phyloP scores from a whole-genome alignment of 257 asterid species.

The Leptodermis oblonga region DNA sequence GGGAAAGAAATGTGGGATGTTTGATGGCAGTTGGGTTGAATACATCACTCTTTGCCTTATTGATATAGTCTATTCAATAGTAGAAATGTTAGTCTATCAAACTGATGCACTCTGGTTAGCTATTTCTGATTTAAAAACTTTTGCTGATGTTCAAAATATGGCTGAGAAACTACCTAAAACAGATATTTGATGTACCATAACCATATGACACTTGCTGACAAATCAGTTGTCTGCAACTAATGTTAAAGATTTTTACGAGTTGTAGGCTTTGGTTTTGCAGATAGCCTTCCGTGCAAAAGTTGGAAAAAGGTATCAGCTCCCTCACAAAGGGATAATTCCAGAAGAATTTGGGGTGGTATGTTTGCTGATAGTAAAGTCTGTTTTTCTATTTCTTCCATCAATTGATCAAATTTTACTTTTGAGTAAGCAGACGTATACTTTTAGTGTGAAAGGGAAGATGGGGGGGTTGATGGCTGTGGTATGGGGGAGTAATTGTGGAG shows the following conservation, averaged over 20 bases:
- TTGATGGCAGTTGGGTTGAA: background rate
- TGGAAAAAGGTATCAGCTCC: constrained; percentile 87
- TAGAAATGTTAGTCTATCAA: background rate
- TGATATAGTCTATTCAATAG: background rate
- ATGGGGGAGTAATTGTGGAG: too few relatives aligned
- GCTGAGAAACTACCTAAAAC: background rate
- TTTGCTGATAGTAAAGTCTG: constrained; percentile 10
- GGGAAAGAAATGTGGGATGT: background rate
- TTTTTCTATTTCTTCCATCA: constrained; percentile 17
- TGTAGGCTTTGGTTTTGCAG: constrained; percentile 34
- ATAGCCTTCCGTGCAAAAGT: constrained; percentile 94
- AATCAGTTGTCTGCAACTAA: background rate
- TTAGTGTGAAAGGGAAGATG: background rate
- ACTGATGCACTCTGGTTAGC: background rate
- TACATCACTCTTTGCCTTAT: background rate
- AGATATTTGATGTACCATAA: background rate
- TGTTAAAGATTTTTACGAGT: background rate
- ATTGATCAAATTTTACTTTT: background rate
- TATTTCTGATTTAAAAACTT: background rate
- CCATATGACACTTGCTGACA: background rate
- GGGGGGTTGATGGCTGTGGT: background rate
- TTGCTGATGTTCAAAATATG: background rate
- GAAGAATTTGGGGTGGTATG: constrained; percentile 99
- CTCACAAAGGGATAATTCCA: constrained; percentile 91
- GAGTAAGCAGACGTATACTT: too few relatives aligned